Percentiles rank a stretch among this genome's conserved stretches.
Conservation (phyloP, 192 early-diverging fungal species). For the Umbelopsis isabellina region DNA sequence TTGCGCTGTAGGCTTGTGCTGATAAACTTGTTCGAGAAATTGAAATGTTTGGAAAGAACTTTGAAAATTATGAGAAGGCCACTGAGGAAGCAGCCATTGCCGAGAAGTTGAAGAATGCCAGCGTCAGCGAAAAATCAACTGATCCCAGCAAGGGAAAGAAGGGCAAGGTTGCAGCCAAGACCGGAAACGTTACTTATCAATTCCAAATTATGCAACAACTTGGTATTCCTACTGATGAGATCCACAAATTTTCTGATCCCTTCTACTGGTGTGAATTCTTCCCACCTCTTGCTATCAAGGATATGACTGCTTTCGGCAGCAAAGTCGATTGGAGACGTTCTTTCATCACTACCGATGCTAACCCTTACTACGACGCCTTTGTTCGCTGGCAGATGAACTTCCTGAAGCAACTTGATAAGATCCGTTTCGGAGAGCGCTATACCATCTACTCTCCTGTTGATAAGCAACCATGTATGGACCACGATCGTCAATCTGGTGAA, state of each 20-base stretch:
- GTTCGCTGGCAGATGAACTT: constrained; percentile 98
- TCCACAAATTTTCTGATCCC: constrained; percentile 91
- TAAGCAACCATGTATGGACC: constrained; percentile 99
- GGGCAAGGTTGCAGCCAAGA: constrained; percentile 90
- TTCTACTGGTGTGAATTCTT: constrained; percentile 94
- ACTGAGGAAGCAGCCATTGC: constrained; percentile 44
- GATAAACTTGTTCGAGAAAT: constrained; percentile 87
- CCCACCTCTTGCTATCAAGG: constrained; percentile 83
- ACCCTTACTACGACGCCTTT: constrained; percentile 98
- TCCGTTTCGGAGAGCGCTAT: constrained; percentile 96
- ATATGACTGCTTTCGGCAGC: constrained; percentile 75
- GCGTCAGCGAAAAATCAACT: constrained; percentile 48
- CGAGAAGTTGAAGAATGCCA: constrained; percentile 41
- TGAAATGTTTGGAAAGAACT: constrained; percentile 80
- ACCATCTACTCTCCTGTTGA: constrained; percentile 97
- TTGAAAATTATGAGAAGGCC: constrained; percentile 48
- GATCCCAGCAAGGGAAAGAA: constrained; percentile 71
- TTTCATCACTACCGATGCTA: constrained; percentile 97
- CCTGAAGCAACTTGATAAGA: constrained; percentile 73
- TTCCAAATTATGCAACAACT: constrained; percentile 96
- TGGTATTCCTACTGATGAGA: constrained; percentile 86
- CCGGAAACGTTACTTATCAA: constrained; percentile 82
- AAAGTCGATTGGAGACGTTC: constrained; percentile 96
- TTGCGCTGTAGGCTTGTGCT: constrained; percentile 68
- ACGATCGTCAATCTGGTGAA: constrained; percentile 94